Conservation (phyloP, 352 stramenopile species). For the Pythium apleroticum region DNA sequence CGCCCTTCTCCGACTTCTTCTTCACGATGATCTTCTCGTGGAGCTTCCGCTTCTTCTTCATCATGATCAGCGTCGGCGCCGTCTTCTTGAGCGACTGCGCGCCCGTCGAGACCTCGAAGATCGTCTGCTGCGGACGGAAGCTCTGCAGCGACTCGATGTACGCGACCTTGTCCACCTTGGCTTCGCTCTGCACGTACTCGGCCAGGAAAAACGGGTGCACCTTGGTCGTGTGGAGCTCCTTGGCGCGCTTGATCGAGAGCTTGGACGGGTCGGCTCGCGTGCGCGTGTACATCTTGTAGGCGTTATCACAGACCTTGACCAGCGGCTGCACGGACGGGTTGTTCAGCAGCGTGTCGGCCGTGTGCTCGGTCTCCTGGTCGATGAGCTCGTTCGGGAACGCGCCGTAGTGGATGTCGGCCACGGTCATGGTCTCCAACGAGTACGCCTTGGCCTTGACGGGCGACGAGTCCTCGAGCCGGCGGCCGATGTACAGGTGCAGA, state of each 20-base stretch:
- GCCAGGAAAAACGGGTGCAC: slow-evolving; percentile 92
- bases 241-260: slow-evolving; percentile 93
- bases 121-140: slow-evolving; percentile 95
- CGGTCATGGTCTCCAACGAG: slow-evolving; percentile 91
- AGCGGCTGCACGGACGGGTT: slow-evolving; percentile 73
- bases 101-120: slow-evolving; percentile 94
- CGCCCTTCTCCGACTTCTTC: slow-evolving; percentile 56
- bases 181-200: slow-evolving; percentile 84
- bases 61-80: slow-evolving; percentile 76
- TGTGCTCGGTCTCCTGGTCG: slow-evolving; percentile 95
- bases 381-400: slow-evolving; percentile 95
- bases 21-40: slow-evolving; percentile 86
- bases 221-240: slow-evolving; percentile 90
- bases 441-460: slow-evolving; percentile 76
- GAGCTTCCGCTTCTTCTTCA: slow-evolving; percentile 84
- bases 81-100: slow-evolving; percentile 78
- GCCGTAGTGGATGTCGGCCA: slow-evolving; percentile 97
- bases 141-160: slow-evolving; percentile 92
- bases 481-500: slow-evolving; percentile 95
- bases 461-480: slow-evolving; percentile 73
- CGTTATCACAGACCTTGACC: slow-evolving; percentile 93
- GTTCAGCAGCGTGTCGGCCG: slow-evolving; percentile 88
- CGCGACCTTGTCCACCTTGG: slow-evolving; percentile 77
- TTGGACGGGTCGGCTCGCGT: slow-evolving; percentile 95
- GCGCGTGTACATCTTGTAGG: slow-evolving; percentile 97